These are phyloP conservation scores for Sphaceloma murrayae DNA, from an alignment of 2,329 filamentous ascomycete genomes.

Conservation along the genomic window DNA sequence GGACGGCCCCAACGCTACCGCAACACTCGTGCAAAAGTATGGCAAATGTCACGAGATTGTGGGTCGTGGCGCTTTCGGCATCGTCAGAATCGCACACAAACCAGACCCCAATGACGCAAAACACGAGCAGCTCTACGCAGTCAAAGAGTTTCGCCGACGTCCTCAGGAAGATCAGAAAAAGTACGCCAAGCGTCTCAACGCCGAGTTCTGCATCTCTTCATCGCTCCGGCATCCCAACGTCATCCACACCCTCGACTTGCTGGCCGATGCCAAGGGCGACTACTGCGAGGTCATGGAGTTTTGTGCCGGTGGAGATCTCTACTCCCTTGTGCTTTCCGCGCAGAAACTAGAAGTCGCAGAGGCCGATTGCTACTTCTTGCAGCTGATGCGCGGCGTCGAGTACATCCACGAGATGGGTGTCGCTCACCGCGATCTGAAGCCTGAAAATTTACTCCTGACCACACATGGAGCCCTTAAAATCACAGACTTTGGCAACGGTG, in stretches of 20 bases:
- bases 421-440: slow-evolving; percentile 91
- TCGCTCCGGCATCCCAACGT: slow-evolving; percentile 94
- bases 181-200: slow-evolving; percentile 93
- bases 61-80: slow-evolving; percentile 90
- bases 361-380: slow-evolving; percentile 97
- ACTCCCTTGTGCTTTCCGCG: slow-evolving; percentile 82
- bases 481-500: slow-evolving; percentile 96
- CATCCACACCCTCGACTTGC: slow-evolving; percentile 90
- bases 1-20: slow-evolving; percentile 61
- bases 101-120: slow-evolving; percentile 67
- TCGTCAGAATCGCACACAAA: slow-evolving; percentile 96
- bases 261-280: slow-evolving; percentile 92
- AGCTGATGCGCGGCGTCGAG: slow-evolving; percentile 97
- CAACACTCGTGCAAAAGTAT: slow-evolving; percentile 87
- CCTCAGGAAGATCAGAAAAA: slow-evolving; percentile 94
- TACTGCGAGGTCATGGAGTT: slow-evolving; percentile 99
- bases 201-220: slow-evolving; percentile 97
- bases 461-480: slow-evolving; percentile 91
- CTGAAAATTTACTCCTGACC: slow-evolving; percentile 89
- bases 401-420: slow-evolving; percentile 99
- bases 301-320: slow-evolving; percentile 90
- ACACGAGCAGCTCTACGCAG: slow-evolving; percentile 83
- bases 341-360: slow-evolving; percentile 86
- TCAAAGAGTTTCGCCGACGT: slow-evolving; percentile 93
- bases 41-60: slow-evolving; percentile 97